A percentile compares a stretch with the other conserved stretches of the same genome.
phyloP scores from a whole-genome alignment of 208 protist species.

The Histomonas meleagridis region DNA sequence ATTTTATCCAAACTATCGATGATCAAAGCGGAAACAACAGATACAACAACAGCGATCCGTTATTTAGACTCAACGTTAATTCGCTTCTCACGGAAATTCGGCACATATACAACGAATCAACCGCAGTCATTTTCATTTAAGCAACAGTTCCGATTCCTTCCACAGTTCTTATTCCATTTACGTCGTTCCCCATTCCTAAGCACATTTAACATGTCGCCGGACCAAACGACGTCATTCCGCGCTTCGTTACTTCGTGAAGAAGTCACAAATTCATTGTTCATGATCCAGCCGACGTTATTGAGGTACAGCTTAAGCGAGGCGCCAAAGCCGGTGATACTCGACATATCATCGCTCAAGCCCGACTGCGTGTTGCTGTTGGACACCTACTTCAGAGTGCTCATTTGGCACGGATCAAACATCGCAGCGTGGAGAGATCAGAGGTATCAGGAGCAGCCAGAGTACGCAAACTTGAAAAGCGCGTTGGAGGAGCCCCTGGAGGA shows the following conservation, averaged over 20 bases:
- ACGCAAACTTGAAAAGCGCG: slow-evolving; percentile 4
- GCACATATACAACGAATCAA: slow-evolving; percentile 57
- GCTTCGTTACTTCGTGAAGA: slow-evolving; percentile 79
- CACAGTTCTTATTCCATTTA: slow-evolving; percentile 95
- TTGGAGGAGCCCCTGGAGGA: slow-evolving; percentile 37
- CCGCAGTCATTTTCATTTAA: slow-evolving; percentile 67
- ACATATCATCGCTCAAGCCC: slow-evolving; percentile 45
- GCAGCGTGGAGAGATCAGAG: slow-evolving; percentile 73
- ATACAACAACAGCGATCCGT: slow-evolving; percentile 83
- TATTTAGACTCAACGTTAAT: slow-evolving; percentile 96
- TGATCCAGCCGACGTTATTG: slow-evolving; percentile 92
- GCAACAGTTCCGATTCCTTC: slow-evolving; percentile 77
- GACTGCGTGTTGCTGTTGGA: slow-evolving; percentile 92
- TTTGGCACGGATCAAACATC: slow-evolving; percentile 83
- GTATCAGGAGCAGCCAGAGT: slow-evolving; percentile 62
- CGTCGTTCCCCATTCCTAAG: slow-evolving; percentile 79
- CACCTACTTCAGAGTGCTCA: slow-evolving; percentile 92
- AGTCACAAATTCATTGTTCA: slow-evolving; percentile 69
- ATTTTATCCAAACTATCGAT: slow-evolving; percentile 84
- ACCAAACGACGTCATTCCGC: slow-evolving; percentile 86
- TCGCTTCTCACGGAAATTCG: slow-evolving; percentile 77
- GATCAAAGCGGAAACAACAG: slow-evolving; percentile 64
- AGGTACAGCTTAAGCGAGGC: slow-evolving; percentile 73
- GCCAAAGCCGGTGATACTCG: slow-evolving; percentile 45
- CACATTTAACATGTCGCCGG: slow-evolving; percentile 86